phyloP scores from a whole-genome alignment of 2,329 filamentous ascomycete genomes.

The Pseudogymnoascus sp. region DNA sequence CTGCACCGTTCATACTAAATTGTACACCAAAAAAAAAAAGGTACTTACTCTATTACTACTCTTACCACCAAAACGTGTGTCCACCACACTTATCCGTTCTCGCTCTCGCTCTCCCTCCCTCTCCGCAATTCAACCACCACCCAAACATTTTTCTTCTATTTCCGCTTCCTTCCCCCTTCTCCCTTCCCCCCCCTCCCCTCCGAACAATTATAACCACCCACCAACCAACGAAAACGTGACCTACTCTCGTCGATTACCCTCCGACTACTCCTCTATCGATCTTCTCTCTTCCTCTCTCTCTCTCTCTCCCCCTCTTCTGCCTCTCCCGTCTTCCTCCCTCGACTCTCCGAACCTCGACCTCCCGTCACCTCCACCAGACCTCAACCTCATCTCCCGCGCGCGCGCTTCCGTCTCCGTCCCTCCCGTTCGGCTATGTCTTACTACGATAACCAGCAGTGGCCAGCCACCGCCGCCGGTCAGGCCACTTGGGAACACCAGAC shows the following conservation, averaged over 20 bases:
- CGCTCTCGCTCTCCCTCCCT: constrained; percentile 9
- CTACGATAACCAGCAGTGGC: constrained; percentile 60
- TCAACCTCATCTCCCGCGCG: constrained; percentile 15
- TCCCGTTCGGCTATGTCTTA: constrained; percentile 47
- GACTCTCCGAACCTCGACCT: constrained; percentile 18
- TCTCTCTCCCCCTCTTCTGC: constrained; percentile 11
- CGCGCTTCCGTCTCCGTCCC: constrained; percentile 17
- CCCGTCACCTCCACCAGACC: constrained; percentile 11
- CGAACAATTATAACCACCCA: background rate
- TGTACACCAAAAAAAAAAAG: background rate
- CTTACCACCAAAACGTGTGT: background rate
- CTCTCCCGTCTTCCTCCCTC: background rate
- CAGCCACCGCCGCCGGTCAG: constrained; percentile 49
- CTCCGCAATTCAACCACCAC: constrained; percentile 16
- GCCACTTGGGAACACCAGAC: constrained; percentile 64
- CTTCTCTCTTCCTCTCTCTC: constrained; percentile 15
- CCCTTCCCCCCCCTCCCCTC: constrained; percentile 11
- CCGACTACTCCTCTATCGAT: constrained; percentile 21
- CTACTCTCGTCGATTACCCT: constrained; percentile 17
- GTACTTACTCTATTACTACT: no score
- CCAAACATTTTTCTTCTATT: constrained; percentile 15
- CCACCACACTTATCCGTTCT: background rate
- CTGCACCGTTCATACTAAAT: background rate
- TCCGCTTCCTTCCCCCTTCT: constrained; percentile 11
- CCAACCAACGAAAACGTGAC: background rate